Conservation (phyloP, 345 rosid species). For the Camelina laxa region DNA sequence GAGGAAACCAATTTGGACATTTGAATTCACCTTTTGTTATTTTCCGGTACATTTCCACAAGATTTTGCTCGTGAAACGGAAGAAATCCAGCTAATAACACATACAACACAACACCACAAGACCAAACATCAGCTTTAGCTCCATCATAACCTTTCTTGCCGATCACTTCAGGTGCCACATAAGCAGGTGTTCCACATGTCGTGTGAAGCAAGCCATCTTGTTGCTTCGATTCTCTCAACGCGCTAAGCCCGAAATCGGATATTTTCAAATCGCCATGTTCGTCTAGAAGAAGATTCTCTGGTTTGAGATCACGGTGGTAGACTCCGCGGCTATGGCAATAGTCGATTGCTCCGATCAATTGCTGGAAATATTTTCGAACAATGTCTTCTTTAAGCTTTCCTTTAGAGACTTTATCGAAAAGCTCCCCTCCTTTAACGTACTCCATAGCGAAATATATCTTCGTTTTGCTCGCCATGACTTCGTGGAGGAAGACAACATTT, state of each 20-base stretch:
- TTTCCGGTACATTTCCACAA: constrained; percentile 72
- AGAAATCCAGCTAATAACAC: constrained; percentile 81
- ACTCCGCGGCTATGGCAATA: constrained; percentile 89
- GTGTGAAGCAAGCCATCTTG: constrained; percentile 87
- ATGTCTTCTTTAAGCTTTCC: constrained; percentile 76
- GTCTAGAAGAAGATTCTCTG: constrained; percentile 82
- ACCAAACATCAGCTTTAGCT: constrained; percentile 86
- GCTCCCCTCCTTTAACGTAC: constrained; percentile 78
- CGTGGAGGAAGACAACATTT: constrained; percentile 72
- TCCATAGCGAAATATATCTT: constrained; percentile 88
- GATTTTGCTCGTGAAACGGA: constrained; percentile 70
- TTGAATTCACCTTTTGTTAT: constrained; percentile 70
- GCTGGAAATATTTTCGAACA: constrained; percentile 78
- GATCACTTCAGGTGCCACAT: constrained; percentile 86
- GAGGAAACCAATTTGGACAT: constrained; percentile 76
- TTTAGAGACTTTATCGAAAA: constrained; percentile 68
- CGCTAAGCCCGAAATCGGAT: constrained; percentile 81
- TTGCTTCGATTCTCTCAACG: constrained; percentile 57
- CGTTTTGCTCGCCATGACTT: constrained; percentile 87
- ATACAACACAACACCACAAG: constrained; percentile 75
- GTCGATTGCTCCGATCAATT: constrained; percentile 72
- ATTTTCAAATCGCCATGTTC: constrained; percentile 73
- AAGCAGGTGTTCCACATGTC: constrained; percentile 92
- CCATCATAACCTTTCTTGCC: constrained; percentile 83
- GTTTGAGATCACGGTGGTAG: constrained; percentile 86